phyloP scores from a whole-genome alignment of 2,329 filamentous ascomycete species.

The Didymella segeticola region DNA sequence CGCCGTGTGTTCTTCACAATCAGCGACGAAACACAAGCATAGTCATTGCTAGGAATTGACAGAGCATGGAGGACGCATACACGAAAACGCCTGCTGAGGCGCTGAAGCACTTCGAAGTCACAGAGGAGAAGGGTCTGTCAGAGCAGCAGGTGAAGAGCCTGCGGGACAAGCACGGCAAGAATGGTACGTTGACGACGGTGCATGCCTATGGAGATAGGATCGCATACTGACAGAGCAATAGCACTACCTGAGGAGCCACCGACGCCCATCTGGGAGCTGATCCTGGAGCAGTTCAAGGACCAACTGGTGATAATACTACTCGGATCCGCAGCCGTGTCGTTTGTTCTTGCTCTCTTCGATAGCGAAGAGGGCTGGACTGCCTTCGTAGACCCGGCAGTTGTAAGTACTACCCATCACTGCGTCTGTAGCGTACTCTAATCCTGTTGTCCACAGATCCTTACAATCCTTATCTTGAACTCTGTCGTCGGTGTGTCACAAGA shows the following conservation, averaged over 20 bases:
- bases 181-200: conserved; percentile 52
- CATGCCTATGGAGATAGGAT: neutral
- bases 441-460: conserved; percentile 74
- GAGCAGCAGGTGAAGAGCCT: conserved; percentile 55
- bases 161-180: conserved; percentile 60
- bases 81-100: conserved; percentile 57
- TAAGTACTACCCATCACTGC: conserved; percentile 59
- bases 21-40: neutral
- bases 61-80: conserved; percentile 62
- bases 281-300: conserved; percentile 98
- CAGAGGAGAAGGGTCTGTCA: conserved; percentile 59
- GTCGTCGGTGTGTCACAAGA: conserved; percentile 98
- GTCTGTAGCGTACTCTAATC: conserved; percentile 19
- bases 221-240: conserved; percentile 41
- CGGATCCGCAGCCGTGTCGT: conserved; percentile 90
- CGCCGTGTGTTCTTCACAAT: neutral
- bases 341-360: conserved; percentile 90
- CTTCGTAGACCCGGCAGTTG: conserved; percentile 94
- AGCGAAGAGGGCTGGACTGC: conserved; percentile 93
- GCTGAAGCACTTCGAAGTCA: conserved; percentile 60
- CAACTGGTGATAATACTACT: conserved; percentile 95
- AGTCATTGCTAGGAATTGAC: neutral
- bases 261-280: conserved; percentile 93
- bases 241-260: conserved; percentile 87
- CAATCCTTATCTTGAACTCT: conserved; percentile 94